These are phyloP conservation scores for Cercospora brassicicola DNA, from an alignment of 2,329 filamentous ascomycete species.

Conservation along the genomic window DNA sequence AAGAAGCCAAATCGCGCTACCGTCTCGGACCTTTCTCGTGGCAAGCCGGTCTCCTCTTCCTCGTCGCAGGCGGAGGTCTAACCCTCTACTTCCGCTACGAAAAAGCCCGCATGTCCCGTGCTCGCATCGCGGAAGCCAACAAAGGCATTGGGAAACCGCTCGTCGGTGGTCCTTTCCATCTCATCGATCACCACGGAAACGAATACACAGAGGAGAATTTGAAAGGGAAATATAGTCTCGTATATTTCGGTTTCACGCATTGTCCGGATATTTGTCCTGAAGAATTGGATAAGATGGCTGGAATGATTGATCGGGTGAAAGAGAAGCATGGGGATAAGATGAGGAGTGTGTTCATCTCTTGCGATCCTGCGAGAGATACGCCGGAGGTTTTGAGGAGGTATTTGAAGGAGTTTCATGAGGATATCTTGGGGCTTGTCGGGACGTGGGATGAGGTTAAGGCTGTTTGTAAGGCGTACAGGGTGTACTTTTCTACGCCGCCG, in stretches of 20 bases:
- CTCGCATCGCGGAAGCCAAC: slow-evolving; percentile 83
- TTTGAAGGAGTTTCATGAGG: slow-evolving; percentile 83
- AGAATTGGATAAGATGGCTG: slow-evolving; percentile 99
- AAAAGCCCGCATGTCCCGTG: slow-evolving; percentile 85
- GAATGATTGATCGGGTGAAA: slow-evolving; percentile 74
- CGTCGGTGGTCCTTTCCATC: slow-evolving; percentile 81
- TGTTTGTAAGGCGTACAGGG: slow-evolving; percentile 91
- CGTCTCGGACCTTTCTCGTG: slow-evolving; percentile 76
- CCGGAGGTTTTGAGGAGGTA: slow-evolving; percentile 82
- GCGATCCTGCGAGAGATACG: slow-evolving; percentile 88
- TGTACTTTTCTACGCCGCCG: slow-evolving; percentile 93
- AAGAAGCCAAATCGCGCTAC: slow-evolving; percentile 49
- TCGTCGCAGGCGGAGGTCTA: slow-evolving; percentile 72
- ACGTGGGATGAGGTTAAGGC: slow-evolving; percentile 91
- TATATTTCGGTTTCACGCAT: slow-evolving; percentile 98
- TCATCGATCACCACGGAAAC: slow-evolving; percentile 79
- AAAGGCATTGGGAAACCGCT: slow-evolving; percentile 92
- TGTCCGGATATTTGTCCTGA: slow-evolving; percentile 99
- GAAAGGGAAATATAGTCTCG: slow-evolving; percentile 81
- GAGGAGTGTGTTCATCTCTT: slow-evolving; percentile 89
- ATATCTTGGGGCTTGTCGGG: slow-evolving; percentile 84
- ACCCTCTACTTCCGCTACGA: slow-evolving; percentile 91
- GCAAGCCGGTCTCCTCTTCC: slow-evolving; percentile 84
- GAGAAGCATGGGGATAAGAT: slow-evolving; percentile 48
- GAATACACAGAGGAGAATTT: slow-evolving; percentile 76